A percentile compares a stretch with the other conserved stretches of the same genome.
These are phyloP conservation scores for Lecanicillium sp. DNA, from an alignment of 2,329 filamentous ascomycete genomes.

Conservation along the genomic window DNA sequence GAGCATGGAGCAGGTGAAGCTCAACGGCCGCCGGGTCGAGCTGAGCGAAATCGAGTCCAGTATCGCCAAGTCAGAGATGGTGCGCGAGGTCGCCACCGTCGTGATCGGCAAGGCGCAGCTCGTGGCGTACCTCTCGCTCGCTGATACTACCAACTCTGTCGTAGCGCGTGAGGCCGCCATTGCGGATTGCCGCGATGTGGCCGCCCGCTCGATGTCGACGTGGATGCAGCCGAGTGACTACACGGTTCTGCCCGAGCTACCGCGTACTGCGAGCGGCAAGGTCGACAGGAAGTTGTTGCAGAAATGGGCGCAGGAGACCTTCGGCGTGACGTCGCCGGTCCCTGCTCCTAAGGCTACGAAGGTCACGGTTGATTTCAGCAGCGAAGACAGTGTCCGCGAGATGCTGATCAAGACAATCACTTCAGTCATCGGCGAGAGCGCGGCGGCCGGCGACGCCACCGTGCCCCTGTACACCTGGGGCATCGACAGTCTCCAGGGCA, in stretches of 20 bases:
- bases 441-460: neutral
- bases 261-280: constrained; percentile 14
- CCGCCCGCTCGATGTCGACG: constrained; percentile 4
- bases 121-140: constrained; percentile 10
- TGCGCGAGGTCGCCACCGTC: constrained; percentile 33
- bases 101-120: constrained; percentile 33
- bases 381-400: constrained; percentile 7
- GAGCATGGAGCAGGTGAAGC: constrained; percentile 13
- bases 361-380: constrained; percentile 1
- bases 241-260: constrained; percentile 9
- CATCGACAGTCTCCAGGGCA: constrained; percentile 11
- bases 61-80: constrained; percentile 9
- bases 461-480: constrained; percentile 11
- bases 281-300: constrained; percentile 12
- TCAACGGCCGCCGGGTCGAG: constrained; percentile 13
- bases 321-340: neutral
- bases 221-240: constrained; percentile 14
- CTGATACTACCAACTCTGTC: neutral
- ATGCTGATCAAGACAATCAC: constrained; percentile 2
- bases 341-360: neutral
- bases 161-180: neutral
- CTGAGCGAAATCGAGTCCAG: constrained; percentile 12
- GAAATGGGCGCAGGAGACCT: constrained; percentile 6
- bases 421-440: constrained; percentile 7
- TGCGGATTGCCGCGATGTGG: constrained; percentile 10